Evolutionary conservation across 2,329 filamentous ascomycete species (phyloP).

Genomic region (Davidsoniella neocaledoniae): DNA sequence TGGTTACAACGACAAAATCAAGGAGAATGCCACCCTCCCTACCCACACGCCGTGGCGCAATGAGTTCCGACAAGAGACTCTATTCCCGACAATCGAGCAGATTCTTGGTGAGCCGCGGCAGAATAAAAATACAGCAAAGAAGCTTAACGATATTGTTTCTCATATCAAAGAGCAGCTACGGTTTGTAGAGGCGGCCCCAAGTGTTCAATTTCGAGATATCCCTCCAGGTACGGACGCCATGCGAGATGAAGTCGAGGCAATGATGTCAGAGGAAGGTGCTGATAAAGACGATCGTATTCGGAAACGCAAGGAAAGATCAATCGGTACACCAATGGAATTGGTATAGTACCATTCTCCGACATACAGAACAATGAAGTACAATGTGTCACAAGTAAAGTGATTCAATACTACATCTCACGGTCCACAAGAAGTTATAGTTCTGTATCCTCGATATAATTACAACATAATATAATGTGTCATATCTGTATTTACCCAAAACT

Average conservation of each 20-base stretch:
- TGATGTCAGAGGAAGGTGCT: constrained; percentile 46
- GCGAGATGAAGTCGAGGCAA: constrained; percentile 51
- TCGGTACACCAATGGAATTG: constrained; percentile 40
- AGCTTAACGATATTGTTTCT: constrained; percentile 57
- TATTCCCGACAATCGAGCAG: constrained; percentile 74
- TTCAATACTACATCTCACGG: too few relatives aligned
- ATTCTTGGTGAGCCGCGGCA: constrained; percentile 49
- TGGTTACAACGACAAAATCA: constrained; percentile 51
- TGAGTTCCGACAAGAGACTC: constrained; percentile 73
- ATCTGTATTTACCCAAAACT: too few relatives aligned
- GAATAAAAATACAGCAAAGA: constrained; percentile 66
- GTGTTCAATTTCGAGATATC: constrained; percentile 68
- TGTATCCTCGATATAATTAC: too few relatives aligned
- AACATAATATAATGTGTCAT: too few relatives aligned
- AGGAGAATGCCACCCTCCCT: constrained; percentile 48
- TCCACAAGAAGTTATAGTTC: too few relatives aligned
- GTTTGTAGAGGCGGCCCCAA: constrained; percentile 72
- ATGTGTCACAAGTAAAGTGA: too few relatives aligned
- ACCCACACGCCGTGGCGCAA: constrained; percentile 68
- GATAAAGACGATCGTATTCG: constrained; percentile 38
- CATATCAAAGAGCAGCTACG: constrained; percentile 72
- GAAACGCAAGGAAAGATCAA: constrained; percentile 36
- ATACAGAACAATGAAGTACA: too few relatives aligned
- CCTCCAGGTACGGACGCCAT: constrained; percentile 58
- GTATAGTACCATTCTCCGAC: neutral